Base-by-base conservation (phyloP, 208 protist genomes). In the Acanthamoeba royreba region DNA sequence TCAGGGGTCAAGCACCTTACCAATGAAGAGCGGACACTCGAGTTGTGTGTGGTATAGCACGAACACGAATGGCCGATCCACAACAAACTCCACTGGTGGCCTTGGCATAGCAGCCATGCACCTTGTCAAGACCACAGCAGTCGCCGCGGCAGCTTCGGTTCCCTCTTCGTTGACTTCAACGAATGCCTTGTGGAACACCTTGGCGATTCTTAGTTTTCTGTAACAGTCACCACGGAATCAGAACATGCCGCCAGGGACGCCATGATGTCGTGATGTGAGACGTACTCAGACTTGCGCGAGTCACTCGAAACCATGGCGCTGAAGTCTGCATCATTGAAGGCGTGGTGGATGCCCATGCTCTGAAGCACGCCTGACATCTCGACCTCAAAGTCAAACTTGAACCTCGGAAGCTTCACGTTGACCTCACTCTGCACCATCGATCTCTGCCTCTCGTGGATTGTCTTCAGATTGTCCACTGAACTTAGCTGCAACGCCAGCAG, bases 151-250 rank as follows among this genome's bases (percentile, higher is more conserved):
- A 40, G 79, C 79, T 46, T 87, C 45, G 45, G 79, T 87, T 40
- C 79, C 79, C 79, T 87, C 45, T 35, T 87, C 79, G 47, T 87
- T 43, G 28, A 87, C 79, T 11, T 87, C 33, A 19, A 87, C 33
- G n/a, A 87, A 87, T 5, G 79, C 45, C 46, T 87, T 87, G 79
- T 87, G 79, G 28, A 87, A 25, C 45, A 58, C 79, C 45, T 87
- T 7, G 28, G 17, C 31, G 31, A 87, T 87, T 1, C 42, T 15
- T 9, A 87, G 79, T 38, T 52, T 4, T 46, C 22, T 61, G 69
- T 42, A 8, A 63, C 3, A 25, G 4, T 66, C 2, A 1, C 25
- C 58, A 69, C 9, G 11, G 28, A 31, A n/a, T 38, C 35, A 15
- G 58, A 38, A 11, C 13, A 15, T 0, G 1, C n/a, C 28, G 8